Evolutionary conservation across 768 basidiomycete species (phyloP).

Genomic region (Melanogaster broomeanus): DNA sequence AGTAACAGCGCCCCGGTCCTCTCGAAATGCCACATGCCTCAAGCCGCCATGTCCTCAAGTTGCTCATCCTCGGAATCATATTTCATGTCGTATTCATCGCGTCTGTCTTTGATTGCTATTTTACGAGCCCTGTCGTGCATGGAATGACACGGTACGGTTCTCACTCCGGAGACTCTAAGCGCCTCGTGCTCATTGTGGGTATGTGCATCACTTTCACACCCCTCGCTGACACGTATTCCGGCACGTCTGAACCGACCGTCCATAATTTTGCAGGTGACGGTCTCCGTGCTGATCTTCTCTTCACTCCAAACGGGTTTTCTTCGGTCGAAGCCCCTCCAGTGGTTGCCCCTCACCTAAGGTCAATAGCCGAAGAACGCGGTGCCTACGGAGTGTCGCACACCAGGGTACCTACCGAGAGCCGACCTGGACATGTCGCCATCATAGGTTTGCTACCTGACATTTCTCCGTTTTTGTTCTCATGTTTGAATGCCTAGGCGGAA

Average conservation of each 20-base stretch:
- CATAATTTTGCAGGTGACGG: conserved; percentile 66
- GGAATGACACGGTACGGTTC: conserved; percentile 65
- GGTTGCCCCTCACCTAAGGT: conserved; percentile 74
- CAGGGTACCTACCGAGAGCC: conserved; percentile 82
- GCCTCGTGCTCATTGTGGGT: conserved; percentile 83
- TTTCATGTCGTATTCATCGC: conserved; percentile 76
- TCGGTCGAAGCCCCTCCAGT: conserved; percentile 51
- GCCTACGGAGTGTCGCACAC: conserved; percentile 87
- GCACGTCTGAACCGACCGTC: neutral
- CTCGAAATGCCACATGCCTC: conserved; percentile 16
- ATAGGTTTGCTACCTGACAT: conserved; percentile 51
- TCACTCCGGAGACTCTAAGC: conserved; percentile 54
- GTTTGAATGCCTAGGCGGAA: conserved; percentile 56
- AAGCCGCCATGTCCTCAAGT: conserved; percentile 27
- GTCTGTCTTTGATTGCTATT: conserved; percentile 86
- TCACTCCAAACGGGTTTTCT: conserved; percentile 62
- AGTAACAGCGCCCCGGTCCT: neutral
- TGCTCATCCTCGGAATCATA: conserved; percentile 66
- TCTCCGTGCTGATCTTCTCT: conserved; percentile 77
- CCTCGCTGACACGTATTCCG: too few relatives aligned
- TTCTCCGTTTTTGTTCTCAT: conserved; percentile 1
- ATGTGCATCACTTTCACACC: conserved; percentile 15
- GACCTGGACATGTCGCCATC: conserved; percentile 87
- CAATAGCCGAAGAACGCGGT: conserved; percentile 64
- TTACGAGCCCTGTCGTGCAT: conserved; percentile 79